Base-by-base conservation (phyloP, 192 early-diverging fungal species). In the Bifiguratus adelaidae region DNA sequence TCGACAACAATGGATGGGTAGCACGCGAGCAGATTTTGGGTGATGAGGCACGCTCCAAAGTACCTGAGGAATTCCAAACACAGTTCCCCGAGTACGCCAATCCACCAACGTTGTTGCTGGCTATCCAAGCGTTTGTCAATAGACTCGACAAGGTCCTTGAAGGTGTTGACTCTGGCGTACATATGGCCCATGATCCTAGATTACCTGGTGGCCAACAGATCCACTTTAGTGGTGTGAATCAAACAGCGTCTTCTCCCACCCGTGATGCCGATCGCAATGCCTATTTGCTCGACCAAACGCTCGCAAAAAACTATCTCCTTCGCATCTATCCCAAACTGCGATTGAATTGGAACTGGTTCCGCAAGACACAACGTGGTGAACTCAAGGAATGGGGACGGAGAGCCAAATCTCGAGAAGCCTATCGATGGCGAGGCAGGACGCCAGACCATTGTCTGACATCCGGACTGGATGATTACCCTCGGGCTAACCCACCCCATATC, bases 11-110 rank as follows among this genome's bases (percentile, higher is more conserved):
- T 42, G 93, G 93, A 3, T 97, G 93, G 93, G 80, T 97, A n/a
- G 87, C 82, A 0, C 72, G 91, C 12, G 91, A 97, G 55, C 91
- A 94, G 63, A 94, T 97, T 50, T 62, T 97, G 16, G 93, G 93
- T 13, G 85, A 85, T 22, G 93, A 97, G 50, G 88, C 90, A 0
- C 73, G 91, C 20, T 89, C 85, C 65, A 90, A 88, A 52, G 82
- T 63, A 52, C 91, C 91, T 2, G 23, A 57, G 18, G 86, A 94
- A 70, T 97, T 97, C 66, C 91, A 92, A 49, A 85, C 78, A 6
- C 93, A 97, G 57, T 91, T 86, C 50, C 82, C 89, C 3, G 78
- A 91, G 46, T 89, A 86, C 60, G 93, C 85, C 30, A 97, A 97
- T 52, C 93, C 93, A 5, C 93, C 93, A 0, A 92, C 89, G 3